Base-by-base conservation (phyloP, 805 yeast species). In the Candida xiaguanensis region DNA sequence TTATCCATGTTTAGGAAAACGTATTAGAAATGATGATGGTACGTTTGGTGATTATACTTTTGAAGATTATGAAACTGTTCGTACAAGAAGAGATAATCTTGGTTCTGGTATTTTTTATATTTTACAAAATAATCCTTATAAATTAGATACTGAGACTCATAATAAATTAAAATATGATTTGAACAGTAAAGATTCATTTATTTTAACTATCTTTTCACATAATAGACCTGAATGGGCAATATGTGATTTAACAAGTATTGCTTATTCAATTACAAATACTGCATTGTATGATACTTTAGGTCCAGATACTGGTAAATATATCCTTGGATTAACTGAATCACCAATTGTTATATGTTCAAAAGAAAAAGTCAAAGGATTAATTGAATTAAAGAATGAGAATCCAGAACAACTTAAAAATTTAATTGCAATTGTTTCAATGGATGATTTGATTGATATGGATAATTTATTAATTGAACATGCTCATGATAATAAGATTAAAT, bases 151-250 rank as follows among this genome's bases (percentile, higher is more conserved):
- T 16, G 51, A 44, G 12, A 42, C 50, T 16, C 65, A 61, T 39
- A 40, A 37, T 8, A 57, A 56, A 33, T 55, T 66, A 34, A 46
- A 45, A n/a, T 44, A 44, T 15, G 49, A 48, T 16, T 43, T 43
- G 7, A 46, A 42, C 1, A 30, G 28, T 14, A 36, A 23, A 19
- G 28, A 44, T 36, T 46, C 52, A 3, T 81, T 79, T 48, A 62
- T 80, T 27, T 71, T 81, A 33, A 65, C 83, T 1, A 50, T 82
- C 14, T 75, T 76, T 55, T 72, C 83, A 17, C 65, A 70, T 14
- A 82, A 82, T 54, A 65, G 78, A 35, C 66, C 74, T 7, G 86
- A 84, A 58, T 85, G 93, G 93, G 67, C 72, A 23, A 55, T 83
- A 14, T 59, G 84, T 20, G 93, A 85, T 59, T 57, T 83, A 50